phyloP scores from a whole-genome alignment of 306 rosid species.

The Boehmeria nivea region DNA sequence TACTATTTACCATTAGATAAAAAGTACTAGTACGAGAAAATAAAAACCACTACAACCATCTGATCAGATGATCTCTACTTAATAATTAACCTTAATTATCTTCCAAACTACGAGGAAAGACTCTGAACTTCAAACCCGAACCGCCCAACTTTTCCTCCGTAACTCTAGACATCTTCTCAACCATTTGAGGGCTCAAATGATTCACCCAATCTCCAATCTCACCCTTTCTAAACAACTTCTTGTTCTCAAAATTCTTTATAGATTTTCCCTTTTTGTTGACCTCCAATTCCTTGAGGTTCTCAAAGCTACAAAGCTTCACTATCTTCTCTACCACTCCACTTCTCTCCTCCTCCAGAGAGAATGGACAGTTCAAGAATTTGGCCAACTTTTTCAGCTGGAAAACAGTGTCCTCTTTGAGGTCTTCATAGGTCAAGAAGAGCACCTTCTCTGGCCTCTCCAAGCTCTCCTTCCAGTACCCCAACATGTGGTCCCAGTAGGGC shows the following conservation, averaged over 20 bases:
- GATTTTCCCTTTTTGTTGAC: constrained; percentile 32
- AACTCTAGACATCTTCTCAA: constrained; percentile 34
- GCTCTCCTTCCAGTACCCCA: constrained; percentile 56
- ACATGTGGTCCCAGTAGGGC: constrained; percentile 46
- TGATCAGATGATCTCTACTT: too few relatives aligned
- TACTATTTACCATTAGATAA: too few relatives aligned
- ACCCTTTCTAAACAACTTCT: constrained; percentile 43
- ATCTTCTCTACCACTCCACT: constrained; percentile 32
- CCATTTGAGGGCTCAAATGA: constrained; percentile 43
- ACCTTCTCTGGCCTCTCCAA: constrained; percentile 34
- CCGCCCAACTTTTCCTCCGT: constrained; percentile 33
- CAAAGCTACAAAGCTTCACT: constrained; percentile 38
- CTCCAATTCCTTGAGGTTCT: constrained; percentile 41
- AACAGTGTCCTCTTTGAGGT: constrained; percentile 28
- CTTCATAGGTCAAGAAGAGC: constrained; percentile 50
- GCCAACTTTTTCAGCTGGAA: constrained; percentile 35
- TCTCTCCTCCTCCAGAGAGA: constrained; percentile 38
- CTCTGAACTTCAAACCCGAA: constrained; percentile 31
- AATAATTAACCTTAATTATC: too few relatives aligned
- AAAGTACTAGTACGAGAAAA: too few relatives aligned
- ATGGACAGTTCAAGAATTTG: constrained; percentile 35
- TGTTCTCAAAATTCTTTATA: constrained; percentile 32
- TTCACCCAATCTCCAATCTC: constrained; percentile 56
- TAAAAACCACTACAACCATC: too few relatives aligned
- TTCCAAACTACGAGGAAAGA: too few relatives aligned